Evolutionary conservation across 805 yeast species (phyloP).

Genomic region (Brettanomyces bruxellensis): DNA sequence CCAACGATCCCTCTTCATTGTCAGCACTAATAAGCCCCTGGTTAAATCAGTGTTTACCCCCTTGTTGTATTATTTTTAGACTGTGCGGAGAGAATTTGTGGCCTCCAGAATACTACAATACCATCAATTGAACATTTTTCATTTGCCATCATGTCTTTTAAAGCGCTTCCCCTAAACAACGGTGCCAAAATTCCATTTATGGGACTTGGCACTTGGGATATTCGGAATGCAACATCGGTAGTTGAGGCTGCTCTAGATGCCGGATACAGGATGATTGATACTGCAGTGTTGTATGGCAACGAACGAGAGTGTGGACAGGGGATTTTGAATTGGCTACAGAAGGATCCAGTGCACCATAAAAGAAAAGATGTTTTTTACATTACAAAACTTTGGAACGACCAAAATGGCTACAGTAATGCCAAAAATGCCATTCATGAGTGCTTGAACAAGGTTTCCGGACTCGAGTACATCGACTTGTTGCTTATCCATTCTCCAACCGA

Average conservation of each 20-base stretch:
- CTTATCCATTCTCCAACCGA: slow-evolving; percentile 58
- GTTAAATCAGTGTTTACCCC: no score
- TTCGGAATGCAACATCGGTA: slow-evolving; percentile 29
- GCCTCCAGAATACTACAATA: no score
- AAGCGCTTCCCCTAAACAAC: slow-evolving; percentile 35
- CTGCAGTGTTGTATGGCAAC: slow-evolving; percentile 40
- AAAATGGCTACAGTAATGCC: slow-evolving; percentile 52
- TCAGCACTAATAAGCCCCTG: no score
- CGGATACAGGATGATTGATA: slow-evolving; percentile 40
- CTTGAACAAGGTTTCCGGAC: slow-evolving; percentile 37
- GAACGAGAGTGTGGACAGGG: slow-evolving; percentile 43
- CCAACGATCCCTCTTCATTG: no score
- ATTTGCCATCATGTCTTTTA: background rate
- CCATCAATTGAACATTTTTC: no score
- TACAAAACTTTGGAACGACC: slow-evolving; percentile 65
- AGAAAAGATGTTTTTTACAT: slow-evolving; percentile 53
- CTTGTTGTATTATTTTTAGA: no score
- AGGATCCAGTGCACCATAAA: slow-evolving; percentile 28
- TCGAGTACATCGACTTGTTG: slow-evolving; percentile 65
- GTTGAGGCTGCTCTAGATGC: slow-evolving; percentile 34
- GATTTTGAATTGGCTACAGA: slow-evolving; percentile 30
- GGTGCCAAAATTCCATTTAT: slow-evolving; percentile 42
- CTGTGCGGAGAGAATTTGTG: no score
- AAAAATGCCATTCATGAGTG: slow-evolving; percentile 50
- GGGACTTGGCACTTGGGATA: slow-evolving; percentile 43